phyloP scores from a whole-genome alignment of 225 moss, liverwort and hornwort genomes.

The Anthoceros angustus region DNA sequence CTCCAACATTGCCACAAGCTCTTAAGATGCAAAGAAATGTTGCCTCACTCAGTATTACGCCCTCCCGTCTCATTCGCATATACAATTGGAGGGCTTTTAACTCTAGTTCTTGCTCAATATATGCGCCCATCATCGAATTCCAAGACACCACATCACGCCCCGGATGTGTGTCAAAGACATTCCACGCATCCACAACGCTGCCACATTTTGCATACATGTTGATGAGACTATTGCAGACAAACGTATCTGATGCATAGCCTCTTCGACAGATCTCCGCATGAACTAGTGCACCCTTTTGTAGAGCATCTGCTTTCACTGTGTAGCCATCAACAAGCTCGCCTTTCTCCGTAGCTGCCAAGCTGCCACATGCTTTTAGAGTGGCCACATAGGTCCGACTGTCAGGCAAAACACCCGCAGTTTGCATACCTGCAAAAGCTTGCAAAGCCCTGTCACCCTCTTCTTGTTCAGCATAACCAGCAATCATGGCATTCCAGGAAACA shows the following conservation, averaged over 20 bases:
- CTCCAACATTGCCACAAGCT: neutral
- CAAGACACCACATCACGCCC: neutral
- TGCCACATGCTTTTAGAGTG: neutral
- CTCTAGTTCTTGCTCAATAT: neutral
- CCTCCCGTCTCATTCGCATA: neutral
- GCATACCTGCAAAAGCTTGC: neutral
- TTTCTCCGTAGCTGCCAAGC: neutral
- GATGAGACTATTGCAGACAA: neutral
- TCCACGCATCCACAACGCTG: neutral
- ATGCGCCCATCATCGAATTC: neutral
- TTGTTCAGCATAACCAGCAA: slow-evolving; percentile 3
- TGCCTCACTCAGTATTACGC: neutral
- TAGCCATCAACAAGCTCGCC: neutral
- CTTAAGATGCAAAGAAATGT: neutral
- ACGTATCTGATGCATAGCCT: slow-evolving; percentile 3
- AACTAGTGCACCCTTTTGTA: neutral
- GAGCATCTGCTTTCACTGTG: neutral
- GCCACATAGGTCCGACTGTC: neutral
- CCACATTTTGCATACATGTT: slow-evolving; percentile 1
- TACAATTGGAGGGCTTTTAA: neutral
- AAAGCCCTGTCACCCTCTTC: neutral
- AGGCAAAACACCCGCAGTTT: neutral
- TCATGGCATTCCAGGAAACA: neutral
- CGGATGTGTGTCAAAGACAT: neutral
- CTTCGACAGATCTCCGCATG: neutral